Evolutionary conservation across 352 stramenopile species (phyloP).

Genomic region (Globisporangium viniferum): DNA sequence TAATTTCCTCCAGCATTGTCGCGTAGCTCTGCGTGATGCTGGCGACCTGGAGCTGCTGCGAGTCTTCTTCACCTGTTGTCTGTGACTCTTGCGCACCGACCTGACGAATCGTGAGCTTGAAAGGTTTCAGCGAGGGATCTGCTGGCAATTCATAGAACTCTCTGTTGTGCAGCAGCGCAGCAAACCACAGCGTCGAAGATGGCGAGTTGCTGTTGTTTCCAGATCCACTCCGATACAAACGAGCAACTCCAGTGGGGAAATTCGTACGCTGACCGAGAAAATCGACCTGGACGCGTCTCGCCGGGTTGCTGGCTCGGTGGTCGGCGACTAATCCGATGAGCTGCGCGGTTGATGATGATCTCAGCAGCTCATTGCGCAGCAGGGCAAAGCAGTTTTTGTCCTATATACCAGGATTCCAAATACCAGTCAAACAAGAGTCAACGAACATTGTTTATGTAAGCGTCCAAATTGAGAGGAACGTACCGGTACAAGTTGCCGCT

Average conservation of each 20-base stretch:
- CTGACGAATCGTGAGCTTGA: conserved; percentile 35
- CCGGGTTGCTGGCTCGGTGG: conserved; percentile 32
- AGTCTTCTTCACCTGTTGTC: not conserved
- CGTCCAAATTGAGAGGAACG: conserved; percentile 4
- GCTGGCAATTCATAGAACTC: conserved; percentile 18
- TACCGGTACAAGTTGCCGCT: conserved; percentile 42
- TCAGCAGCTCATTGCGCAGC: conserved; percentile 27
- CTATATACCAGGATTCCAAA: conserved; percentile 15
- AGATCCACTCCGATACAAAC: conserved; percentile 27
- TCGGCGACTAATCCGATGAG: conserved; percentile 52
- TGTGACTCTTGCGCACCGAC: conserved; percentile 12
- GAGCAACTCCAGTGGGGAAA: conserved; percentile 37
- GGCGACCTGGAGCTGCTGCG: conserved; percentile 12
- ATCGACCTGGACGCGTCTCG: conserved; percentile 20
- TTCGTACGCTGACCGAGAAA: conserved; percentile 45
- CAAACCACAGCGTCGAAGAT: conserved; percentile 38
- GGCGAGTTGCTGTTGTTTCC: not conserved
- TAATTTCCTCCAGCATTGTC: conserved; percentile 27
- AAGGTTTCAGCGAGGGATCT: conserved; percentile 27
- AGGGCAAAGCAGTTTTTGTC: conserved; percentile 53
- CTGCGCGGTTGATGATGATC: conserved; percentile 14
- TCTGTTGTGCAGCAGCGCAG: conserved; percentile 38
- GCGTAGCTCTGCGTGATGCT: conserved; percentile 42
- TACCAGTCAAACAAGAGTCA: too few relatives aligned
- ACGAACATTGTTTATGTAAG: not conserved